A percentile compares a stretch with the other conserved stretches of the same genome.
Evolutionary conservation across 768 basidiomycete species (phyloP).

Genomic region (Lyophyllum shimeji): DNA sequence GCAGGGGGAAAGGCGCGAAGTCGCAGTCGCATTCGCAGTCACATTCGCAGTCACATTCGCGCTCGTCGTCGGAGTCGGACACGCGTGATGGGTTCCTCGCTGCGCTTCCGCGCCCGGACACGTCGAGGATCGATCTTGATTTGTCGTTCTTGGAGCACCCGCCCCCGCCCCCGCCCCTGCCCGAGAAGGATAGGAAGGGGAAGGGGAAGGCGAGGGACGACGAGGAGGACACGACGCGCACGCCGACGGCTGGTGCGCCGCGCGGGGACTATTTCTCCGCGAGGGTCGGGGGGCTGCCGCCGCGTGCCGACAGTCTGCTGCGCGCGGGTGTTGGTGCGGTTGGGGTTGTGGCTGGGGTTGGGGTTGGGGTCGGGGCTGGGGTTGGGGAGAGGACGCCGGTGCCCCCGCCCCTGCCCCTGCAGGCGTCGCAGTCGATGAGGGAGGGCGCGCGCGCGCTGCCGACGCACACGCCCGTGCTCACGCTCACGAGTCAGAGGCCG

Average conservation of each 20-base stretch:
- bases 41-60: constrained; percentile 9
- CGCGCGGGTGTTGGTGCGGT: neutral
- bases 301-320: constrained; percentile 6
- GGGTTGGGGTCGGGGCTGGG: too few species aligned
- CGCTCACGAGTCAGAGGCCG: constrained; percentile 25
- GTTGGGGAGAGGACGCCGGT: constrained; percentile 20
- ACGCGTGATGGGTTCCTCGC: constrained; percentile 6
- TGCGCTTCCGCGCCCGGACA: constrained; percentile 27
- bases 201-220: constrained; percentile 19
- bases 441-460: neutral
- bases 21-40: too few species aligned
- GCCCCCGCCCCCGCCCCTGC: neutral
- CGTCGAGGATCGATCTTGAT: constrained; percentile 32
- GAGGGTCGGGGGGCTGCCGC: neutral
- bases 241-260: constrained; percentile 20
- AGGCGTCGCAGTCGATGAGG: constrained; percentile 5
- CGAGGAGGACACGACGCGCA: constrained; percentile 16
- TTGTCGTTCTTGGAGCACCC: constrained; percentile 29
- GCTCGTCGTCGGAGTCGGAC: constrained; percentile 24
- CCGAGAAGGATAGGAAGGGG: constrained; percentile 19
- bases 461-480: neutral
- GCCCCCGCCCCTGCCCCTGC: constrained; percentile 6
- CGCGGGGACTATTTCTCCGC: constrained; percentile 6
- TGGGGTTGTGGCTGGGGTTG: too few species aligned
- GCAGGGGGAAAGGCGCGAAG: too few species aligned